Conservation (phyloP, 176 grass and related monocot genomes). For the Dactylis glomerata region DNA sequence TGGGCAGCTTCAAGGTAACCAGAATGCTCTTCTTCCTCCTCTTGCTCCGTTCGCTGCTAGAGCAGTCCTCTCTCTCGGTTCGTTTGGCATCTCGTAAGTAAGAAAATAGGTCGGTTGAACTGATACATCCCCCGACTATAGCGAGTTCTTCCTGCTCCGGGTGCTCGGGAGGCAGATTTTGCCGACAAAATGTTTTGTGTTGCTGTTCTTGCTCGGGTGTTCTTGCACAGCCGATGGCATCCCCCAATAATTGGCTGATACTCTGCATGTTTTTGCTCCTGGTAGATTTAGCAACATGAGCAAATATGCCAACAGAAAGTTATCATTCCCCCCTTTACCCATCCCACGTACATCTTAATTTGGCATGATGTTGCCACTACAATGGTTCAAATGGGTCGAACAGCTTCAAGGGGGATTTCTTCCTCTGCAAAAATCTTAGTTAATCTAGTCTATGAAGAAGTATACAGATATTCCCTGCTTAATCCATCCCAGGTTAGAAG, state of each 20-base stretch:
- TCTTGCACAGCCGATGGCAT: background rate
- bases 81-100: background rate
- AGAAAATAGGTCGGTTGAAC: background rate
- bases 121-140: background rate
- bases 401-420: background rate
- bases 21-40: background rate
- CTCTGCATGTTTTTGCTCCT: background rate
- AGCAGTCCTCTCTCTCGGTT: background rate
- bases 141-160: background rate
- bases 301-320: background rate
- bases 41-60: background rate
- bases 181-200: background rate
- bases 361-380: background rate
- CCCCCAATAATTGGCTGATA: background rate
- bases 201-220: background rate
- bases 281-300: background rate
- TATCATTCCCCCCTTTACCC: background rate
- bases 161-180: background rate
- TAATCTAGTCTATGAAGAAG: background rate
- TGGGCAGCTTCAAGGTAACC: constrained; percentile 87
- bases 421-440: background rate
- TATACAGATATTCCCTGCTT: background rate
- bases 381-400: background rate
- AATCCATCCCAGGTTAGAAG: background rate
- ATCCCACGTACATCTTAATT: background rate